Percentiles rank a stretch among this genome's conserved stretches.
Evolutionary conservation across 2,329 filamentous ascomycete genomes (phyloP).

Genomic region (Elsinoe ampelina): DNA sequence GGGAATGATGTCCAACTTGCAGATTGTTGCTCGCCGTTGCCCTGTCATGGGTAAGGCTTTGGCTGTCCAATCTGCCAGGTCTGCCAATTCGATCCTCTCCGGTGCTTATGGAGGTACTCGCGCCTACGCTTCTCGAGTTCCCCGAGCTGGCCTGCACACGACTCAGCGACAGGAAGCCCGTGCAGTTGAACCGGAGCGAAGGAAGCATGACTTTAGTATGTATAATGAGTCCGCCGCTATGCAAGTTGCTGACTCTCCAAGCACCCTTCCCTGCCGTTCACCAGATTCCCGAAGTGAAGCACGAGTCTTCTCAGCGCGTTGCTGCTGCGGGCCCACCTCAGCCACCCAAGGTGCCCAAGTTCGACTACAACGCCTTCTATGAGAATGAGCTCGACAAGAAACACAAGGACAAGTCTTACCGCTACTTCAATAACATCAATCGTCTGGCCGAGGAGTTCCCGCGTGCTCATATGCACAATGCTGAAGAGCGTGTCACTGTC

Average conservation of each 20-base stretch:
- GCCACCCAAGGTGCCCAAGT: conserved; percentile 49
- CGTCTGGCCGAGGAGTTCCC: conserved; percentile 93
- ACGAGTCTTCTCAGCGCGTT: background rate
- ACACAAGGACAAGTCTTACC: conserved; percentile 98
- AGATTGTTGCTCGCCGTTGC: conserved; percentile 87
- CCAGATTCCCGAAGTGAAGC: conserved; percentile 2
- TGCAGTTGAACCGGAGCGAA: conserved; percentile 53
- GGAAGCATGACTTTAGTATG: conserved; percentile 38
- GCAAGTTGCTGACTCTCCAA: background rate
- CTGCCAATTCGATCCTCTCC: conserved; percentile 36
- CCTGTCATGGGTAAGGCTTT: conserved; percentile 98
- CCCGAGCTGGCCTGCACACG: conserved; percentile 72
- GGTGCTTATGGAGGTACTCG: conserved; percentile 42
- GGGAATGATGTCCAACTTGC: conserved; percentile 92
- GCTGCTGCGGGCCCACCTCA: conserved; percentile 30
- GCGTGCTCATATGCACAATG: conserved; percentile 77
- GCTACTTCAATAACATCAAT: conserved; percentile 99
- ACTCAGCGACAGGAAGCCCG: conserved; percentile 68
- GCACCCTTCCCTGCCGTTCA: conserved; percentile 12
- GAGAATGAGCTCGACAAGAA: conserved; percentile 87
- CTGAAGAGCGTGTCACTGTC: conserved; percentile 82
- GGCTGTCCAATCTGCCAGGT: conserved; percentile 61
- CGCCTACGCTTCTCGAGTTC: conserved; percentile 41
- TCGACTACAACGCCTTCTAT: conserved; percentile 90
- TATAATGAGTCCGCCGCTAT: background rate